Percentiles rank a stretch among this genome's conserved stretches.
These are phyloP conservation scores for Xylaria sp. DNA, from an alignment of 2,329 filamentous ascomycete species.

Conservation along the genomic window DNA sequence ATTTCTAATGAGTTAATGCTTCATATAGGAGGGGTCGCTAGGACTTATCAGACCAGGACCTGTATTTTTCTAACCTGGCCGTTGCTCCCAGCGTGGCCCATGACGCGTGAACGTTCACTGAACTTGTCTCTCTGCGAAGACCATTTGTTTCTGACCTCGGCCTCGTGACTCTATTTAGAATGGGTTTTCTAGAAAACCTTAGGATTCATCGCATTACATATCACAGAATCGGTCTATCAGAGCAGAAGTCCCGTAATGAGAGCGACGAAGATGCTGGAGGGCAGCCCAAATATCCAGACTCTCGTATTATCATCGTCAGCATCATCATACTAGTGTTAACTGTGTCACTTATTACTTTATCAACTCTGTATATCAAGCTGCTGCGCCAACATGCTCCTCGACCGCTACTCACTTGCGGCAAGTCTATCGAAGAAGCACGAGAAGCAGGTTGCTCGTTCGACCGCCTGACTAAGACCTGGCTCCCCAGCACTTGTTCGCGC, in stretches of 20 bases:
- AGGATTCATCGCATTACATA: conserved; percentile 7
- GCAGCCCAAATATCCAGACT: background rate
- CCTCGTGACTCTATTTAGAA: background rate
- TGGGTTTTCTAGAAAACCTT: conserved; percentile 4
- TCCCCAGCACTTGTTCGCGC: conserved; percentile 20
- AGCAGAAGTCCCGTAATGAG: conserved; percentile 14
- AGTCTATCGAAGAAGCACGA: conserved; percentile 20
- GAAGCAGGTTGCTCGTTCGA: conserved; percentile 30
- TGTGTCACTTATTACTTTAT: conserved; percentile 15
- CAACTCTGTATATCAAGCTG: conserved; percentile 20
- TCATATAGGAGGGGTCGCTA: background rate
- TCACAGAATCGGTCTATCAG: conserved; percentile 19
- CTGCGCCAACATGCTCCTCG: conserved; percentile 15
- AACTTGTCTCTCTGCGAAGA: background rate
- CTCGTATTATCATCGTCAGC: background rate
- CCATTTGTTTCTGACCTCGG: background rate
- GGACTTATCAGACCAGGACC: background rate
- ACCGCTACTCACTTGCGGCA: conserved; percentile 26
- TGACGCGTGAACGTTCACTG: no score
- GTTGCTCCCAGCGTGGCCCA: background rate
- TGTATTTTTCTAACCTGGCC: background rate
- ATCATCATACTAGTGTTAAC: conserved; percentile 6
- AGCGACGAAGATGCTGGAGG: background rate
- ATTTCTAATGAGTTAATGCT: no score
- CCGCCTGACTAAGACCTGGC: conserved; percentile 33